Conservation (phyloP, 176 grass and related monocot species). For the Phoenix dactylifera region DNA sequence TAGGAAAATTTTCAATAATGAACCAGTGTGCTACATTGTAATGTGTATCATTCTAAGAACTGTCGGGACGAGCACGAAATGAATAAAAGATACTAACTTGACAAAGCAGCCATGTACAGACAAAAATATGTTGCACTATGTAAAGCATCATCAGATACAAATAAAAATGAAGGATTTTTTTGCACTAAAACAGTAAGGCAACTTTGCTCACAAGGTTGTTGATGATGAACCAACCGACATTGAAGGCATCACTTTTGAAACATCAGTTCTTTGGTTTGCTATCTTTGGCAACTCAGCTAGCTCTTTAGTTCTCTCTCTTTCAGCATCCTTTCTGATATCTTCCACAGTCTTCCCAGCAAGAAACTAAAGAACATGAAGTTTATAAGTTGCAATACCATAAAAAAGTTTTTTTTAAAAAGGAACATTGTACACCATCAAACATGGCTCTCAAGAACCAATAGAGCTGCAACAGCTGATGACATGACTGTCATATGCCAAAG, state of each 20-base stretch:
- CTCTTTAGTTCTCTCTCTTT: conserved; percentile 73
- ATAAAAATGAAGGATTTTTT: conserved; percentile 10
- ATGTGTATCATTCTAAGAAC: too few species aligned
- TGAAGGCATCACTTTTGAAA: conserved; percentile 17
- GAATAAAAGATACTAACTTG: too few species aligned
- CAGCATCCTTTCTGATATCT: conserved; percentile 56
- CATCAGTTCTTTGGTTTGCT: conserved; percentile 46
- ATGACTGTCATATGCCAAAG: too few species aligned
- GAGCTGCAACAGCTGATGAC: too few species aligned
- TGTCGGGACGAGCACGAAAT: too few species aligned
- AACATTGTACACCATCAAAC: too few species aligned
- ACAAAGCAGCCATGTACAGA: too few species aligned
- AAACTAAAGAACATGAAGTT: conserved; percentile 35
- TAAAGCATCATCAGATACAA: conserved; percentile 23
- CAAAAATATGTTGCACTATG: too few species aligned
- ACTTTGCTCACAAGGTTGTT: conserved; percentile 43
- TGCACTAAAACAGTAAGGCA: conserved; percentile 4
- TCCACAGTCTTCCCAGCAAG: conserved; percentile 77
- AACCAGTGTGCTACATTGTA: too few species aligned
- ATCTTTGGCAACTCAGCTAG: conserved; percentile 50
- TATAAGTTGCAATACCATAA: neutral
- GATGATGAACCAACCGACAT: conserved; percentile 26
- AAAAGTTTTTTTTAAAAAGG: too few species aligned
- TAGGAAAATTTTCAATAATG: too few species aligned
- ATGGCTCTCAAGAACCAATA: too few species aligned